A percentile compares a stretch with the other conserved stretches of the same genome.
Evolutionary conservation across 1,284 basidiomycete species (phyloP).

Genomic region (Rhodotorula mucilaginosa): DNA sequence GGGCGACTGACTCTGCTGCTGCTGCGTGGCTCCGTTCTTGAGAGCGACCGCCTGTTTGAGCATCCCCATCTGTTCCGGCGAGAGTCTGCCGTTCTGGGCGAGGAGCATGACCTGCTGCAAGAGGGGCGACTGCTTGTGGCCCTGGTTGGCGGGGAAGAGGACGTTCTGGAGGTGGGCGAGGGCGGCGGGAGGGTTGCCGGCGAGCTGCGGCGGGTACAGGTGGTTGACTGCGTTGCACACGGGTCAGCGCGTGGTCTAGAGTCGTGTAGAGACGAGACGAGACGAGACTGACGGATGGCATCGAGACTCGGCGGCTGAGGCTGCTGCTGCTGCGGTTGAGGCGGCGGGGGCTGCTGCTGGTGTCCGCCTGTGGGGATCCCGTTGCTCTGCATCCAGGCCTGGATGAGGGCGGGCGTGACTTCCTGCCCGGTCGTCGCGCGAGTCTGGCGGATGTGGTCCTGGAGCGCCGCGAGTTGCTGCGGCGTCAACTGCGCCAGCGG

Average conservation of each 20-base stretch:
- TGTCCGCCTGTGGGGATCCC: slow-evolving; percentile 9
- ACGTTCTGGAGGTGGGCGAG: slow-evolving; percentile 30
- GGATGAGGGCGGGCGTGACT: slow-evolving; percentile 30
- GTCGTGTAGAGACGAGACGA: no score
- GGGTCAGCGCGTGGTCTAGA: slow-evolving; percentile 20
- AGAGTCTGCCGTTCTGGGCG: slow-evolving; percentile 29
- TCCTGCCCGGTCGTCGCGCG: slow-evolving; percentile 32
- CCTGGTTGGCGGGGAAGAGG: slow-evolving; percentile 38
- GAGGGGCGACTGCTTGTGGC: slow-evolving; percentile 20
- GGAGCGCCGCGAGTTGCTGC: slow-evolving; percentile 32
- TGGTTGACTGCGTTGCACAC: slow-evolving; percentile 25
- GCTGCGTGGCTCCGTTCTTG: slow-evolving; percentile 15
- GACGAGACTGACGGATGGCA: slow-evolving; percentile 12
- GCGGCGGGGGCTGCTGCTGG: neutral
- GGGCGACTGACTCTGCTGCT: neutral
- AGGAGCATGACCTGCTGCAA: slow-evolving; percentile 37
- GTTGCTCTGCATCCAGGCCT: slow-evolving; percentile 33
- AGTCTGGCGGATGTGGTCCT: slow-evolving; percentile 33
- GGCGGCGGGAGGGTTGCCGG: slow-evolving; percentile 28
- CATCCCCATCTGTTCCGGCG: slow-evolving; percentile 34
- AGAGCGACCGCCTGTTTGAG: slow-evolving; percentile 33
- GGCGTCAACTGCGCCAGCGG: slow-evolving; percentile 31
- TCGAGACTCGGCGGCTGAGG: slow-evolving; percentile 21
- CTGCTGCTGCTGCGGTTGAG: slow-evolving; percentile 10
- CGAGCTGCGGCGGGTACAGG: slow-evolving; percentile 34